These are phyloP conservation scores for Breviolum minutum DNA, from an alignment of 73 alveolate species.

Conservation along the genomic window DNA sequence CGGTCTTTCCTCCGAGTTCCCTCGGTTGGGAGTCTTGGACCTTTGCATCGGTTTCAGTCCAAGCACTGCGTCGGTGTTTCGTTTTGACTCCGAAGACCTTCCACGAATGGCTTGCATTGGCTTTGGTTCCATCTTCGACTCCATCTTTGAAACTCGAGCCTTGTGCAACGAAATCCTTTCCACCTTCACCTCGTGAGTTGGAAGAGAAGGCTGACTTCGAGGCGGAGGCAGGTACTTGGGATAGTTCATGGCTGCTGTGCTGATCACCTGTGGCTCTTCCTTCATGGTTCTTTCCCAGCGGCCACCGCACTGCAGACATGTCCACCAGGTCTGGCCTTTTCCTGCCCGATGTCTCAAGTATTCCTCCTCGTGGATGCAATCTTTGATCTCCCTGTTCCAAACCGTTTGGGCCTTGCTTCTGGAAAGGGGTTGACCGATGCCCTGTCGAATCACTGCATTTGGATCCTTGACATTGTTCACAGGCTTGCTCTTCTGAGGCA, in stretches of 20 bases:
- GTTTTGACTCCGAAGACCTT: not conserved
- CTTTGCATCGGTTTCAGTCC: not conserved
- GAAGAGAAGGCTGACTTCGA: not conserved
- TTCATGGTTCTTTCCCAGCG: not conserved
- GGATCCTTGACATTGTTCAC: not conserved
- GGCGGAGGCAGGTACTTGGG: not conserved
- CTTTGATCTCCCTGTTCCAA: not conserved
- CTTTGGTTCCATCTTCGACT: too few relatives aligned
- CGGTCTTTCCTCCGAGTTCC: too few relatives aligned
- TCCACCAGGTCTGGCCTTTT: not conserved
- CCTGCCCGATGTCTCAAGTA: not conserved
- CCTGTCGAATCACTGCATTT: not conserved
- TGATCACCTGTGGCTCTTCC: not conserved
- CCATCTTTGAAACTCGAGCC: too few relatives aligned
- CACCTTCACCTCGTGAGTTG: not conserved
- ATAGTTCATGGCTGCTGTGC: not conserved
- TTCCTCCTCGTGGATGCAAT: not conserved
- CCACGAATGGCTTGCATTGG: too few relatives aligned
- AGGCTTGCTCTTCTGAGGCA: not conserved
- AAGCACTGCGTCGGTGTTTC: not conserved
- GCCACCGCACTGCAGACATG: constrained; percentile 9
- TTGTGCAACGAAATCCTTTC: not conserved
- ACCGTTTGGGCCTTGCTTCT: not conserved
- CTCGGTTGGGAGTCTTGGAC: not conserved
- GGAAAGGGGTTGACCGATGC: not conserved